These are phyloP conservation scores for Boletus smithii DNA, from an alignment of 1,284 basidiomycete genomes.

Conservation along the genomic window DNA sequence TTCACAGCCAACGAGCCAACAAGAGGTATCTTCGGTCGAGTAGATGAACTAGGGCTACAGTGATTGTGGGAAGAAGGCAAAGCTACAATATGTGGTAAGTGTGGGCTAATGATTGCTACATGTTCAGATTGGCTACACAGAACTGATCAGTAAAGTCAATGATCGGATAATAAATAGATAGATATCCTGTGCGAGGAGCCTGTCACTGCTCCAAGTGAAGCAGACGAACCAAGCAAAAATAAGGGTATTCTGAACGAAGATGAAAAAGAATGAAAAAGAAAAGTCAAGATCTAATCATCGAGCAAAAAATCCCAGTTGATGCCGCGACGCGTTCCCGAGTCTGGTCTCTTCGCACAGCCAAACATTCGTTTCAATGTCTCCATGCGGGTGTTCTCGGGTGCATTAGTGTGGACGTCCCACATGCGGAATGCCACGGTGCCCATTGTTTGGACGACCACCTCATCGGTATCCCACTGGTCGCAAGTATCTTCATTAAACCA, in stretches of 20 bases:
- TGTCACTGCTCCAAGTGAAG: conserved; percentile 8
- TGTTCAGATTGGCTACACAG: conserved; percentile 24
- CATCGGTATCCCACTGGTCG: conserved; percentile 46
- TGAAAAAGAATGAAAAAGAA: not conserved
- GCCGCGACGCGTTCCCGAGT: conserved; percentile 41
- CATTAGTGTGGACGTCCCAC: conserved; percentile 68
- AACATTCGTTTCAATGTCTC: conserved; percentile 65
- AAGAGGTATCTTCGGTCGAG: not conserved
- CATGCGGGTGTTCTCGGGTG: conserved; percentile 56
- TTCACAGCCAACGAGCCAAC: conserved; percentile 4
- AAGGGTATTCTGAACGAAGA: conserved; percentile 15
- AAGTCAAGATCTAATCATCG: conserved; percentile 47
- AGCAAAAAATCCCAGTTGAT: conserved; percentile 78
- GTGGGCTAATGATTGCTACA: conserved; percentile 24
- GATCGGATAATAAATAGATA: conserved; percentile 22
- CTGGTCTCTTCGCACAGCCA: conserved; percentile 50
- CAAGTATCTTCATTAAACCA: conserved; percentile 49
- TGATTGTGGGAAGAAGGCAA: conserved; percentile 4
- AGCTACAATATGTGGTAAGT: conserved; percentile 25
- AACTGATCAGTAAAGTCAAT: conserved; percentile 12
- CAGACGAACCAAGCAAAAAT: conserved; percentile 1
- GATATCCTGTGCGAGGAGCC: conserved; percentile 8
- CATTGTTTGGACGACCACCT: conserved; percentile 55
- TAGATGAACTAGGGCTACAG: conserved; percentile 25
- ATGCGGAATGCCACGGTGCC: conserved; percentile 67